Percentiles rank a stretch among this genome's conserved stretches.
These are phyloP conservation scores for Dendrobium chrysotoxum DNA, from an alignment of 106 monocot species.

Conservation along the genomic window DNA sequence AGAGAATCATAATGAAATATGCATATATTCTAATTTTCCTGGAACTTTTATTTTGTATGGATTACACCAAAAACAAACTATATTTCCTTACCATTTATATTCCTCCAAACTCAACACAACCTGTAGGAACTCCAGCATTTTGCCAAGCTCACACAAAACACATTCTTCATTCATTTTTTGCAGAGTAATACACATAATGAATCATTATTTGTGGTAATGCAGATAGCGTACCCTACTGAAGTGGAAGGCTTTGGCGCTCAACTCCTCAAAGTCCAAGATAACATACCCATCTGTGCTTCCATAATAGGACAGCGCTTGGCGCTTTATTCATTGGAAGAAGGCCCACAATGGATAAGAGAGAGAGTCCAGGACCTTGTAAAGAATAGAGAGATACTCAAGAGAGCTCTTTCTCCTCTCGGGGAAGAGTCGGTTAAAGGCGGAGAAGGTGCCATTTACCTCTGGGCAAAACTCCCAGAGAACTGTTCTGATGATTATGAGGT, in stretches of 20 bases:
- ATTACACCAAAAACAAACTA: no score
- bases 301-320: slow-evolving; percentile 83
- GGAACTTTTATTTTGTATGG: no score
- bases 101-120: no score
- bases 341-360: slow-evolving; percentile 68
- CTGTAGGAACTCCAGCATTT: no score
- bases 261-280: slow-evolving; percentile 98
- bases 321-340: slow-evolving; percentile 57
- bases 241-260: slow-evolving; percentile 49
- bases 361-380: slow-evolving; percentile 64
- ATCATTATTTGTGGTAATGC: slow-evolving; percentile 6
- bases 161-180: not conserved
- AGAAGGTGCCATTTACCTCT: slow-evolving; percentile 94
- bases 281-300: slow-evolving; percentile 98
- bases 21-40: no score
- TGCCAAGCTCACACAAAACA: not conserved
- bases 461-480: slow-evolving; percentile 84
- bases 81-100: no score
- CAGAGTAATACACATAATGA: no score
- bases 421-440: slow-evolving; percentile 76
- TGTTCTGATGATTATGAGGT: slow-evolving; percentile 73
- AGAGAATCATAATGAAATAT: no score
- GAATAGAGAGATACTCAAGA: slow-evolving; percentile 58
- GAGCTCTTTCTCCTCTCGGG: slow-evolving; percentile 77
- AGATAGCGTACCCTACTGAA: slow-evolving; percentile 89